Base-by-base conservation (phyloP, 108 stramenopile species). In the Conticribra weissflogii region DNA sequence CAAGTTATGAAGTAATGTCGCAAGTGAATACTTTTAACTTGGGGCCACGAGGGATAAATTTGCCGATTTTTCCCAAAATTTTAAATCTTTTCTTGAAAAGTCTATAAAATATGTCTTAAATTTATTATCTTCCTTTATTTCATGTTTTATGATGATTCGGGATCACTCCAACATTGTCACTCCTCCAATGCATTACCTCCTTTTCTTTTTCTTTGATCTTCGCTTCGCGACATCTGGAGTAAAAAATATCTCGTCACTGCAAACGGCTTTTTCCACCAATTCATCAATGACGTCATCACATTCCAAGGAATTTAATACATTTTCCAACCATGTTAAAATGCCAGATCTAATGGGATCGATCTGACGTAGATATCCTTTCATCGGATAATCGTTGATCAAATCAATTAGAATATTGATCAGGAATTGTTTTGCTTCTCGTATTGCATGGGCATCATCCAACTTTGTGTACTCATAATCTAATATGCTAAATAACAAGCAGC, bases 401-500 rank as follows among this genome's bases (percentile, higher is more conserved):
- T 50, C 60, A 12, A 81, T n/a, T 25, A 85, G 48, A 0, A 78
- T 14, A 31, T 58, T 33, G 0, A 70, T 57, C 1, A 77, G 59
- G 32, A 77, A 77, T 19, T 24, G 46, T 50, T 77, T 77, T 63
- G 76, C 54, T 29, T 77, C 68, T 1, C 19, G 28, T 18, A 63
- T 33, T 17, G 50, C 57, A 25, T 69, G 47, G 3, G 50, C 19
- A 1, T 49, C 48, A 7, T 36, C 28, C 16, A 51, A 44, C 16
- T 14, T 54, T 19, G 17, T 21, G 54, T 56, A 71, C 18, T 88
- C 87, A 60, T 62, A 25, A 16, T 78, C 73, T 21, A 86, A 41
- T 12, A 81, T 71, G 19, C 63, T 59, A 33, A 89, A 89, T 7
- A 89, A 47, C 5, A 89, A 61, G 59, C 83, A 85, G 33, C 82